These are phyloP conservation scores for Rhodomyrtus tomentosa DNA, from an alignment of 345 rosid species.

Conservation along the genomic window DNA sequence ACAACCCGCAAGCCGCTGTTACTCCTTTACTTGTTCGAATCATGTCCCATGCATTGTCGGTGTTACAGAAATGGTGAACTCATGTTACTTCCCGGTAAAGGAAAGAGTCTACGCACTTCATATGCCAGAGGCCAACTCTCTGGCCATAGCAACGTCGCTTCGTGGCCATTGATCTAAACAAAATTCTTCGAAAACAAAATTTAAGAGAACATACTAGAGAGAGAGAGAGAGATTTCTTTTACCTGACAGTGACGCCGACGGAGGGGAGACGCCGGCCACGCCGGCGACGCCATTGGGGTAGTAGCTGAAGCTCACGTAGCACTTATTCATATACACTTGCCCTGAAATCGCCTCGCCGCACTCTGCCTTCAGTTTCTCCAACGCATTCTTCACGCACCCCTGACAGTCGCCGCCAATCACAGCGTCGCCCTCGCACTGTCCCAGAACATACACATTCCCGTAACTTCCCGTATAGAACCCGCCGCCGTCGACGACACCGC, in stretches of 20 bases:
- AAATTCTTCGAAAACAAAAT: neutral
- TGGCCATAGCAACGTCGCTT: neutral
- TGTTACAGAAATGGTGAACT: neutral
- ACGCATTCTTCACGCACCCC: slow-evolving; percentile 47
- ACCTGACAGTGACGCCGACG: slow-evolving; percentile 20
- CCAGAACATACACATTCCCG: slow-evolving; percentile 31
- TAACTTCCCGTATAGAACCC: slow-evolving; percentile 8
- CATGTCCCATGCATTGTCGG: neutral
- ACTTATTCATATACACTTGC: slow-evolving; percentile 60
- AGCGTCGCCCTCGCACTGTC: slow-evolving; percentile 87
- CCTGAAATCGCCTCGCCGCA: slow-evolving; percentile 65
- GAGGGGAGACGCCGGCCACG: slow-evolving; percentile 33
- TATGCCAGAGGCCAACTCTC: neutral
- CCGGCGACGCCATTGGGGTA: slow-evolving; percentile 69
- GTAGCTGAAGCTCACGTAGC: slow-evolving; percentile 71
- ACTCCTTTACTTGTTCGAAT: neutral
- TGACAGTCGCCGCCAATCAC: slow-evolving; percentile 34
- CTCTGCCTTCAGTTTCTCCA: slow-evolving; percentile 32
- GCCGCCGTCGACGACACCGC: neutral
- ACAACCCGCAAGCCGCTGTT: neutral
- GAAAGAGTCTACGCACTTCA: neutral
- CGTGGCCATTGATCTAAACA: neutral
- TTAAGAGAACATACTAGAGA: neutral
- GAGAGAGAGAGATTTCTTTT: neutral
- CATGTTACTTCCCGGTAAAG: neutral